Percentiles rank a stretch among this genome's conserved stretches.
These are phyloP conservation scores for Aaosphaeria pasadenensis DNA, from an alignment of 2,329 filamentous ascomycete species.

Conservation along the genomic window DNA sequence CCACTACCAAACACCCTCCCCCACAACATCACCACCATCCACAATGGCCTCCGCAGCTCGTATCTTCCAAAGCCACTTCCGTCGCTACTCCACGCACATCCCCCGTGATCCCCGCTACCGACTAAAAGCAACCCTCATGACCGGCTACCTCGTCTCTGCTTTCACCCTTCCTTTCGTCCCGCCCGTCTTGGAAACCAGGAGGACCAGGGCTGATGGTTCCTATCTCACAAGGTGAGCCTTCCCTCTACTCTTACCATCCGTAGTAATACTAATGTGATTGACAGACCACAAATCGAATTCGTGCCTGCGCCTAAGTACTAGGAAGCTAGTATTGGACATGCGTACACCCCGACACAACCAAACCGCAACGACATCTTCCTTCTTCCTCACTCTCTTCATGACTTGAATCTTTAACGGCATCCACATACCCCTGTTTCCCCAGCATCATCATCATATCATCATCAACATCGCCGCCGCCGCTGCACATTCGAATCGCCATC, in stretches of 20 bases:
- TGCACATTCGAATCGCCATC: too few species aligned
- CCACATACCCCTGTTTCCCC: too few species aligned
- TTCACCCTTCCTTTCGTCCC: constrained; percentile 41
- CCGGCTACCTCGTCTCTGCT: constrained; percentile 35
- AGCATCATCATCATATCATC: too few species aligned
- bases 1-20: background rate
- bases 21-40: background rate
- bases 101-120: constrained; percentile 34
- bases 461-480: too few species aligned
- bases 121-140: constrained; percentile 35
- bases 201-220: constrained; percentile 35
- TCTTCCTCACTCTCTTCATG: too few species aligned
- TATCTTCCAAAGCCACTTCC: constrained; percentile 23
- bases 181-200: constrained; percentile 35
- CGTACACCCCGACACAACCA: too few species aligned
- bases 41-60: constrained; percentile 32
- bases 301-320: constrained; percentile 3
- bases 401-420: too few species aligned
- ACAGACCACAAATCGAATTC: constrained; percentile 5
- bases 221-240: constrained; percentile 35
- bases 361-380: too few species aligned
- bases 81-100: constrained; percentile 34
- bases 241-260: background rate
- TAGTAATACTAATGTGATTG: background rate
- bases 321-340: background rate